Percentiles rank a stretch among this genome's conserved stretches.
Conservation (phyloP, 192 early-diverging fungal genomes). For the Mortierella hygrophila region DNA sequence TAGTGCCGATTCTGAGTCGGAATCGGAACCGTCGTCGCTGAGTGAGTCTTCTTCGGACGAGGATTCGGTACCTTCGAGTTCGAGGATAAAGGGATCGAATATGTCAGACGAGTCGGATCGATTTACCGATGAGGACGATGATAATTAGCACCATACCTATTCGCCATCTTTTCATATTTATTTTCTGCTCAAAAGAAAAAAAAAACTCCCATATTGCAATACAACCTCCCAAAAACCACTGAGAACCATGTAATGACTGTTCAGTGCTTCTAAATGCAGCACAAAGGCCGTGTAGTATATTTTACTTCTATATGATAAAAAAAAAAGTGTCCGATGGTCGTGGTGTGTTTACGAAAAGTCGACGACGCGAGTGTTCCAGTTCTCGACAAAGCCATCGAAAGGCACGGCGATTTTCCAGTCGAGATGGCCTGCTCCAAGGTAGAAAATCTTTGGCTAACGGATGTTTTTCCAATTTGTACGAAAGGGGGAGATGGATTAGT, state of each 20-base stretch:
- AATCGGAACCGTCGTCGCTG: background rate
- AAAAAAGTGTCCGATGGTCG: no score
- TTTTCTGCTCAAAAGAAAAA: background rate
- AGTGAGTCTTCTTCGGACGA: background rate
- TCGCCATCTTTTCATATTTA: no score
- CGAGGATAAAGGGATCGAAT: background rate
- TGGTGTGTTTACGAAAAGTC: conserved; percentile 24
- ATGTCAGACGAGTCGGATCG: background rate
- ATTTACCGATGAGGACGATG: background rate
- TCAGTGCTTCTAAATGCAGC: no score
- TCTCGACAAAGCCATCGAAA: conserved; percentile 69
- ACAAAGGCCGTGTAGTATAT: no score
- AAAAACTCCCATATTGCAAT: no score
- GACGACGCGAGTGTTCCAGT: conserved; percentile 40
- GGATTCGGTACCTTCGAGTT: background rate
- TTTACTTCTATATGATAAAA: no score
- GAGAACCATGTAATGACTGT: no score
- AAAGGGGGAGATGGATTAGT: conserved; percentile 12
- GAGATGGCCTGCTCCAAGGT: conserved; percentile 84
- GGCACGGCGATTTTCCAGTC: conserved; percentile 89
- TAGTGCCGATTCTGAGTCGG: background rate
- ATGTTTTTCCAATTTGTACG: conserved; percentile 14
- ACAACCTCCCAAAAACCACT: no score
- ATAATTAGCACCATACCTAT: background rate
- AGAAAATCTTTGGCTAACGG: conserved; percentile 75